These are phyloP conservation scores for Corylus avellana DNA, from an alignment of 306 rosid genomes.

Conservation along the genomic window DNA sequence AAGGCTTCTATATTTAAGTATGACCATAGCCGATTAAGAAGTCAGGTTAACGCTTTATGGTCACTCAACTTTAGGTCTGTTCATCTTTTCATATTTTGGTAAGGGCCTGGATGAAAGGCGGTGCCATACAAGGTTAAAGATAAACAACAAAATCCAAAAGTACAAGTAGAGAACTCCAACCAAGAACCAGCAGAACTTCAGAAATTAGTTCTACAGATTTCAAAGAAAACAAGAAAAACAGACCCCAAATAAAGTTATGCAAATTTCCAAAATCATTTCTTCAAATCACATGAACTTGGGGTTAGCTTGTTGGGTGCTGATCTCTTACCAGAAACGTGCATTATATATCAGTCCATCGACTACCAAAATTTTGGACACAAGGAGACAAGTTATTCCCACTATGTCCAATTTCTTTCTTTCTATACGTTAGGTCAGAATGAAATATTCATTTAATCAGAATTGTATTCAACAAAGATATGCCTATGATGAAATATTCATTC, in stretches of 20 bases:
- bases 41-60: neutral
- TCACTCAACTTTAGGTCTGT: neutral
- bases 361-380: neutral
- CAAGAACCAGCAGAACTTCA: neutral
- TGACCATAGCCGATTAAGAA: neutral
- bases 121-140: neutral
- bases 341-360: neutral
- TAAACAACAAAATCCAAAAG: neutral
- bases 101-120: neutral
- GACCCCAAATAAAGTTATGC: neutral
- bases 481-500: neutral
- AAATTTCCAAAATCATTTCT: neutral
- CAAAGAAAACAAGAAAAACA: too few species aligned
- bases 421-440: neutral
- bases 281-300: neutral
- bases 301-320: neutral
- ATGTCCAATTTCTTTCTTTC: neutral
- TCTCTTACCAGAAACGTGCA: neutral
- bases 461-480: neutral
- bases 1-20: neutral
- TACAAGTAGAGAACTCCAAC: neutral
- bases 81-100: slow-evolving; percentile 5
- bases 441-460: neutral
- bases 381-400: neutral
- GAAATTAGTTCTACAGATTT: too few species aligned